A percentile compares a stretch with the other conserved stretches of the same genome.
phyloP scores from a whole-genome alignment of 1,284 basidiomycete genomes.

The Sutorius eximius region DNA sequence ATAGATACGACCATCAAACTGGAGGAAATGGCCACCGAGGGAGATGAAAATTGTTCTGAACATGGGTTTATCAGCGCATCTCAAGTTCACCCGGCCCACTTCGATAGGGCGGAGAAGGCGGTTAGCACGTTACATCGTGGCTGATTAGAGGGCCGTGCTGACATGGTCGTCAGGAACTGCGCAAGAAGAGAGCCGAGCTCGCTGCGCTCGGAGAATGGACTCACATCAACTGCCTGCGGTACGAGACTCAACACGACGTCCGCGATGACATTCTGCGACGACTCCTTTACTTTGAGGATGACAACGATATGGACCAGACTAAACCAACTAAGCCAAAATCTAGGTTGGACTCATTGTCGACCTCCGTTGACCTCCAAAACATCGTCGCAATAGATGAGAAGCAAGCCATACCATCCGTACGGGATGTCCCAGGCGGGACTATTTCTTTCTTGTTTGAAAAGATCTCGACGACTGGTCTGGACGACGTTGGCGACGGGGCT shows the following conservation, averaged over 20 bases:
- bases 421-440: conserved; percentile 61
- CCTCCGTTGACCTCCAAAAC: conserved; percentile 47
- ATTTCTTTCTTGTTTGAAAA: conserved; percentile 73
- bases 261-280: conserved; percentile 63
- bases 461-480: conserved; percentile 33
- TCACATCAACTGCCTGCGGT: conserved; percentile 74
- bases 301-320: conserved; percentile 9
- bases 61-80: conserved; percentile 74
- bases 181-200: conserved; percentile 75
- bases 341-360: conserved; percentile 39
- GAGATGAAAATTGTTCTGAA: conserved; percentile 29
- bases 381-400: conserved; percentile 39
- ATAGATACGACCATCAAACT: conserved; percentile 8
- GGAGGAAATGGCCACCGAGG: conserved; percentile 22
- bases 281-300: conserved; percentile 38
- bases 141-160: background rate
- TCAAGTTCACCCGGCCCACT: conserved; percentile 52
- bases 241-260: conserved; percentile 46
- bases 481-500: background rate
- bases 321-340: conserved; percentile 24
- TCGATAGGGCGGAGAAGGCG: conserved; percentile 53
- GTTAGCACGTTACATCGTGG: conserved; percentile 37
- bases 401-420: conserved; percentile 31
- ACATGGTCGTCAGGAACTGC: conserved; percentile 51
- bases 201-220: conserved; percentile 86